Evolutionary conservation across 2,329 filamentous ascomycete genomes (phyloP).

Genomic region (Fonsecaea erecta): DNA sequence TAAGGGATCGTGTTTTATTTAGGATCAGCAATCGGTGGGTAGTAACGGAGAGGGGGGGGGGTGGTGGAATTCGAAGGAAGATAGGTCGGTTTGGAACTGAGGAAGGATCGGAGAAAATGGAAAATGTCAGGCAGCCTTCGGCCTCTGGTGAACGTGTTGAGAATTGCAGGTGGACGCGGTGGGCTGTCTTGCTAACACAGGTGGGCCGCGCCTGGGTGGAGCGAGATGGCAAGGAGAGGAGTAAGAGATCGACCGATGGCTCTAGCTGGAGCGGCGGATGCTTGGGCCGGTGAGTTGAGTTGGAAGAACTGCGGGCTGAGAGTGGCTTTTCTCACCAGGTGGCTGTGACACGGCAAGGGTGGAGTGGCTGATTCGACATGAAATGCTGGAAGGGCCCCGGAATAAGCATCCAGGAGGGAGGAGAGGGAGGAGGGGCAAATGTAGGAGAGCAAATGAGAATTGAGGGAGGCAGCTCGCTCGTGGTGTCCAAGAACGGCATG

Average conservation of each 20-base stretch:
- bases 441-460: constrained; percentile 1
- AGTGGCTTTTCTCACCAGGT: neutral
- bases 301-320: neutral
- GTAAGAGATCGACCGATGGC: neutral
- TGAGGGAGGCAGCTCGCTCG: neutral
- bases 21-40: constrained; percentile 5
- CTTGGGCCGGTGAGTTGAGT: neutral
- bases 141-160: neutral
- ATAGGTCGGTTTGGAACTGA: neutral
- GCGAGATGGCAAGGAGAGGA: neutral
- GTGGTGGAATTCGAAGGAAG: neutral
- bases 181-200: constrained; percentile 3
- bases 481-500: neutral
- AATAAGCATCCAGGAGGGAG: neutral
- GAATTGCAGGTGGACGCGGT: neutral
- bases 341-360: neutral
- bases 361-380: neutral
- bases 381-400: neutral
- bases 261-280: neutral
- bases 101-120: neutral
- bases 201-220: neutral
- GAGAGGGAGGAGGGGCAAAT: neutral
- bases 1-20: constrained; percentile 2
- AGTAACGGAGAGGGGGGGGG: neutral
- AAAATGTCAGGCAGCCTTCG: neutral